Evolutionary conservation across 2,329 filamentous ascomycete species (phyloP).

Genomic region (Botryotinia narcissicola): DNA sequence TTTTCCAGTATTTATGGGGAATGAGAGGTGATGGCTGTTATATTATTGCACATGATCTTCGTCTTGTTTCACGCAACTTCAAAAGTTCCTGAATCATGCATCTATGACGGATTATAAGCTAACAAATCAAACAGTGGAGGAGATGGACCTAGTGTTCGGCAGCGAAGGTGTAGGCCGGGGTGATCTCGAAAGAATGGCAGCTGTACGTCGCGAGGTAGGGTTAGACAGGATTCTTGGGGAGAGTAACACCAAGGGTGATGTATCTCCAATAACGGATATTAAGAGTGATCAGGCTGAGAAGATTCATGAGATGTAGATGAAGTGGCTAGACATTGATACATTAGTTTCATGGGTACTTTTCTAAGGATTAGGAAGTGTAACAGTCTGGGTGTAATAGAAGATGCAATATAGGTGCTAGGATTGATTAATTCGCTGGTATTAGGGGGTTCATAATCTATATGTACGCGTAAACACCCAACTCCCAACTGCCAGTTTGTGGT

Average conservation of each 20-base stretch:
- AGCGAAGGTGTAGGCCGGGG: conserved; percentile 63
- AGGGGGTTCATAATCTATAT: neutral
- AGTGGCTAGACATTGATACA: neutral
- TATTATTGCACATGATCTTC: neutral
- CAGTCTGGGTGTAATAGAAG: neutral
- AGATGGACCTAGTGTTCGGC: conserved; percentile 66
- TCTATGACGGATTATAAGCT: neutral
- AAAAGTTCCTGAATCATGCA: neutral
- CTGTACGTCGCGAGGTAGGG: conserved; percentile 69
- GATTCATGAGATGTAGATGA: neutral
- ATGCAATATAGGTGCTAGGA: neutral
- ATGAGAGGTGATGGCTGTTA: neutral
- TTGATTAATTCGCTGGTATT: neutral
- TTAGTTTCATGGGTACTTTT: neutral
- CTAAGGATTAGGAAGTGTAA: neutral
- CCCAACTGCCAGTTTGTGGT: conserved; percentile 10
- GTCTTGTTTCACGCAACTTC: neutral
- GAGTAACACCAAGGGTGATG: neutral
- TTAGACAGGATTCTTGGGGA: conserved; percentile 42
- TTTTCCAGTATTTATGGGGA: neutral
- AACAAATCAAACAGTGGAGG: conserved; percentile 42
- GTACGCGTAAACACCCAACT: neutral
- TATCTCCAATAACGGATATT: neutral
- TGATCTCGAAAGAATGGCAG: conserved; percentile 68
- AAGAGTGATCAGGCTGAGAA: conserved; percentile 7